A percentile compares a stretch with the other conserved stretches of the same genome.
Evolutionary conservation across 176 grass and related monocot genomes (phyloP).

Genomic region (Saccharum spontaneum): DNA sequence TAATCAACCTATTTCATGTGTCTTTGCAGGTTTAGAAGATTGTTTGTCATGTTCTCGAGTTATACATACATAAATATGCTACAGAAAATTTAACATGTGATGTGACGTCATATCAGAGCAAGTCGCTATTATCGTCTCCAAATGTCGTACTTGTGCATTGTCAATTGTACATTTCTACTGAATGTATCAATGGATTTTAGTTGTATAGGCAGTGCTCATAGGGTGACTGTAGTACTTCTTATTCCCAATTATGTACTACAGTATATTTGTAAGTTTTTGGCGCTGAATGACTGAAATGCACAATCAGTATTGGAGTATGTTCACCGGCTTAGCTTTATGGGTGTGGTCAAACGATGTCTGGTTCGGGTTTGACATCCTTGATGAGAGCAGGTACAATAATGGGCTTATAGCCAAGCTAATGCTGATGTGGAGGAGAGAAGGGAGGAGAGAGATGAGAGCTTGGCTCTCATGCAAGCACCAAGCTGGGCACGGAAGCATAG

Average conservation of each 20-base stretch:
- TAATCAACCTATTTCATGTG: neutral
- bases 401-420: no score
- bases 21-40: conserved; percentile 61
- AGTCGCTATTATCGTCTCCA: neutral
- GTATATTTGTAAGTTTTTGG: neutral
- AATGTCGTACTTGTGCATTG: neutral
- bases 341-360: neutral
- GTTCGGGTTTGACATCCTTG: neutral
- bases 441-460: no score
- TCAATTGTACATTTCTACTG: neutral
- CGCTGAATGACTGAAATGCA: neutral
- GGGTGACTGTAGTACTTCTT: neutral
- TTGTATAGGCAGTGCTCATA: neutral
- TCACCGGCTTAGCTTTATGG: neutral
- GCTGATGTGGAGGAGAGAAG: no score
- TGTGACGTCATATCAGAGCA: neutral
- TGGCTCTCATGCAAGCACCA: no score
- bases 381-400: no score
- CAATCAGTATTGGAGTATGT: neutral
- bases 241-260: neutral
- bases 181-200: neutral
- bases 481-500: no score
- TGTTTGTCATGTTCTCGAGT: conserved; percentile 62
- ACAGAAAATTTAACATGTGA: conserved; percentile 20
- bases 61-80: conserved; percentile 61